Evolutionary conservation across 768 basidiomycete species (phyloP).

Genomic region (Lactarius hengduanensis): DNA sequence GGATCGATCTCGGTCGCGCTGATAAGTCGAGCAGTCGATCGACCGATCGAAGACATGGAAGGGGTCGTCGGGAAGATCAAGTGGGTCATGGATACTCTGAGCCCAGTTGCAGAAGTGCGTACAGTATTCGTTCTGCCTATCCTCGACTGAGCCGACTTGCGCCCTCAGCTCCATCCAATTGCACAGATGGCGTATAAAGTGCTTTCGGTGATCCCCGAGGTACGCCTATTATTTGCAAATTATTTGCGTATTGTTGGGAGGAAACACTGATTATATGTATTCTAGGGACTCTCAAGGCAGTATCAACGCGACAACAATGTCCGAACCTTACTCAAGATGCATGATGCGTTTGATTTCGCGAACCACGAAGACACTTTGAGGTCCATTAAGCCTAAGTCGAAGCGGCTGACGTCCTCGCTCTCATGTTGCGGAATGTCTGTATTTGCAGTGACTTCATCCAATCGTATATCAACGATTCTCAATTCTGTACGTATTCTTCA

Average conservation of each 20-base stretch:
- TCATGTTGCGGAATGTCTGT: neutral
- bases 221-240: neutral
- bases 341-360: neutral
- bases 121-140: neutral
- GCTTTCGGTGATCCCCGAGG: neutral
- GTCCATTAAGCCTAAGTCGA: neutral
- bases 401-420: neutral
- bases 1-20: neutral
- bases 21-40: neutral
- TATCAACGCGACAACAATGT: neutral
- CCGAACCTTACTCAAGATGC: neutral
- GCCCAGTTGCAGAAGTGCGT: neutral
- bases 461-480: neutral
- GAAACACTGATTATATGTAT: neutral
- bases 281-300: neutral
- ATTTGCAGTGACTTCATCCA: neutral
- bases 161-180: neutral
- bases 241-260: neutral
- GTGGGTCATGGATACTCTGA: neutral
- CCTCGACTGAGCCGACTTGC: neutral
- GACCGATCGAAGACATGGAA: neutral
- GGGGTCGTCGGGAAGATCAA: neutral
- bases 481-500: neutral
- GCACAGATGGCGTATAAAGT: neutral
- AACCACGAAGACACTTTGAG: neutral